These are phyloP conservation scores for Ceratocystis colombiana DNA, from an alignment of 2,329 filamentous ascomycete species.

Conservation along the genomic window DNA sequence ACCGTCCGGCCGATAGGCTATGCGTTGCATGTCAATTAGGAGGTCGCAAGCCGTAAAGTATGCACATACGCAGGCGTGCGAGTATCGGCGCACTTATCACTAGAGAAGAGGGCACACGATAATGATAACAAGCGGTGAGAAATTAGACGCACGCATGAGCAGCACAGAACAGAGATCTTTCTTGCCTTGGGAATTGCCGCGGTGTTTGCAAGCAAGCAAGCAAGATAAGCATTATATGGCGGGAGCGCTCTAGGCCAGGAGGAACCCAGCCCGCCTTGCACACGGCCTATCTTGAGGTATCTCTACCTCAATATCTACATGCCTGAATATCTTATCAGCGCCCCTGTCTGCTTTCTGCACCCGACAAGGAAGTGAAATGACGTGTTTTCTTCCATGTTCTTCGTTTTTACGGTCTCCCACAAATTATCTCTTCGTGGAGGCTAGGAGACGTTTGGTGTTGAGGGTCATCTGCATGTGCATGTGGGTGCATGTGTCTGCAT, in stretches of 20 bases:
- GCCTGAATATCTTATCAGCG: too few relatives aligned
- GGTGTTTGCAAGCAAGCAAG: background rate
- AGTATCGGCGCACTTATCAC: background rate
- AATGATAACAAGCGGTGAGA: background rate
- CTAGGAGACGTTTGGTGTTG: background rate
- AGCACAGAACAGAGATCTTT: background rate
- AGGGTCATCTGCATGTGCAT: background rate
- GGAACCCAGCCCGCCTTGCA: too few relatives aligned
- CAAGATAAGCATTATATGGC: background rate
- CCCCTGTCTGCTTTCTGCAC: too few relatives aligned
- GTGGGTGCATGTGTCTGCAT: background rate
- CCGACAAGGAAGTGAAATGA: too few relatives aligned
- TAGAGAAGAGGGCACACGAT: background rate
- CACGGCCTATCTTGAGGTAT: too few relatives aligned
- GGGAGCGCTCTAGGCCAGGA: too few relatives aligned
- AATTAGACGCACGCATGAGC: background rate
- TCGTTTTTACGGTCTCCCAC: background rate
- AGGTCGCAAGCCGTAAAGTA: background rate
- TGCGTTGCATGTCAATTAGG: background rate
- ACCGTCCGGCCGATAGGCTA: background rate
- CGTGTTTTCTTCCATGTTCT: background rate
- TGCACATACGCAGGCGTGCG: background rate
- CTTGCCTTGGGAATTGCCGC: background rate
- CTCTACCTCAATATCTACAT: too few relatives aligned
- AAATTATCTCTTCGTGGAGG: too few relatives aligned